Evolutionary conservation across 345 rosid species (phyloP), one percentile per base, ranked within the genome.

Genomic region (Citrus sp.): DNA sequence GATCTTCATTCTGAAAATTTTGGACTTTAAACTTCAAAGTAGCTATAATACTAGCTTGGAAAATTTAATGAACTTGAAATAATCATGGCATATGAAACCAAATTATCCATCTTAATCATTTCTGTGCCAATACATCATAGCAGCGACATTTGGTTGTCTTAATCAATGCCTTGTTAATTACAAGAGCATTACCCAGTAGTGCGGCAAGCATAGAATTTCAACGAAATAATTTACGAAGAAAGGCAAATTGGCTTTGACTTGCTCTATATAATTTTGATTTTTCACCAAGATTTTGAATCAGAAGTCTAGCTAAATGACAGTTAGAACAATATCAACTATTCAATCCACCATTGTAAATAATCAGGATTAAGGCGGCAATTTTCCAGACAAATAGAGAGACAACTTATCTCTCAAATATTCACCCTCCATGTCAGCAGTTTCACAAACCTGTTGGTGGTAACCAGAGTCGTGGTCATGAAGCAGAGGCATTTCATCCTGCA

Each of bases 391-490:
- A 82, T 82, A 85, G 35, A 80, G 74, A 78, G 78, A 85, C 46
- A 91, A 85, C 65, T 78, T 79, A 30, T 91, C 94, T 80, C 91
- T 88, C 79, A 88, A 61, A 40, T 49, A 27, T 22, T 24, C 87
- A 70, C 90, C 92, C 58, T 84, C 68, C 3, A 55, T n/a, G 77
- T 89, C 88, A 2, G 81, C 80, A 0, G 80, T 65, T 66, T 56
- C 86, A 77, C 91, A 87, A 16, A 73, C 77, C 68, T 72, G 89
- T 67, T 86, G 92, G 38, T 34, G 84, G 51, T 89, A 89, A 34
- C 85, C 91, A 0, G 83, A 14, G 38, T 89, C 92, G 25, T 85
- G 91, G n/a, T 82, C 87, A 30, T 49, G 66, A 38, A 83, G 74
- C 58, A 73, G 73, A 0, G 85, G 69, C 34, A 72, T 60, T 67